Conservation (phyloP, 768 basidiomycete genomes). For the Boletus insuetus region DNA sequence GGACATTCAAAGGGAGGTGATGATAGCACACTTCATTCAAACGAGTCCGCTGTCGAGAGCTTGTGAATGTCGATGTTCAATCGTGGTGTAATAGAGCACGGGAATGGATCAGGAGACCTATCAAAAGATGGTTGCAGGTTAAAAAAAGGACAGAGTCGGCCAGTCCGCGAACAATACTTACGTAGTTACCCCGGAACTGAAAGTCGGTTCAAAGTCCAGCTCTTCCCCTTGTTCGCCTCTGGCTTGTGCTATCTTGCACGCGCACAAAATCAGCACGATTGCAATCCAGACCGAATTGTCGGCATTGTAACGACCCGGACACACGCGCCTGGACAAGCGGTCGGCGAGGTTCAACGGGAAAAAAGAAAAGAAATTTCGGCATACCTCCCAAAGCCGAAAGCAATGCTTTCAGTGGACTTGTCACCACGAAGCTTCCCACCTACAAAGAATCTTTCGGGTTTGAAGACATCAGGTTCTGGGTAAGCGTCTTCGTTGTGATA, state of each 20-base stretch:
- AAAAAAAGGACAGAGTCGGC: not conserved
- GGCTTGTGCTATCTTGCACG: constrained; percentile 26
- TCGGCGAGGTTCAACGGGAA: not conserved
- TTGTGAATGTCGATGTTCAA: constrained; percentile 2
- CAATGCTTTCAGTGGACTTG: not conserved
- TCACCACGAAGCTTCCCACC: constrained; percentile 8
- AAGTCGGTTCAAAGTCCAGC: constrained; percentile 17
- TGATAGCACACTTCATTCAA: too few species aligned
- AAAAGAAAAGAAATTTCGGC: not conserved
- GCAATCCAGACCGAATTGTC: constrained; percentile 31
- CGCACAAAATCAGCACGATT: constrained; percentile 26
- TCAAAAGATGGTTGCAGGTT: not conserved
- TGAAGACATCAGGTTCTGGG: constrained; percentile 26
- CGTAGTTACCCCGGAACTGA: constrained; percentile 13
- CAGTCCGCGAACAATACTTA: not conserved
- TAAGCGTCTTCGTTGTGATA: constrained; percentile 6
- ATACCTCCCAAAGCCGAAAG: constrained; percentile 27
- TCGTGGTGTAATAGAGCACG: constrained; percentile 11
- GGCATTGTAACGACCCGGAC: constrained; percentile 33
- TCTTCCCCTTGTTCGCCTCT: constrained; percentile 25
- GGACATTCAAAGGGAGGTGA: too few species aligned
- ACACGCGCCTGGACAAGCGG: constrained; percentile 19
- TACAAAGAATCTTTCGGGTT: constrained; percentile 31
- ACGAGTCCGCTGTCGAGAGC: not conserved
- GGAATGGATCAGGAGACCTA: constrained; percentile 12